These are phyloP conservation scores for Kwoniella heveanensis DNA, from an alignment of 768 basidiomycete genomes.

Conservation along the genomic window DNA sequence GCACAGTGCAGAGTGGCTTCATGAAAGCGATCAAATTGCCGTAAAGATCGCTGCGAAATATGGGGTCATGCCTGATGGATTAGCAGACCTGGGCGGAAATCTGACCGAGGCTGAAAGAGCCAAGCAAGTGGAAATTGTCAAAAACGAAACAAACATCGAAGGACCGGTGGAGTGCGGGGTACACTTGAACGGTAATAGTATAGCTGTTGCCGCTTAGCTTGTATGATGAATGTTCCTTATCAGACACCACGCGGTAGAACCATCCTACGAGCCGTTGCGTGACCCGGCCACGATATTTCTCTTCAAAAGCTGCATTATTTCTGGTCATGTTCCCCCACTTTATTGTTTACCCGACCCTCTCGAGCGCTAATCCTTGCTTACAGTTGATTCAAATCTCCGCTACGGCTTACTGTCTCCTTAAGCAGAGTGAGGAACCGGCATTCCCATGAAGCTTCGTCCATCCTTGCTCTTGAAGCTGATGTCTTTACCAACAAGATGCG, in stretches of 20 bases:
- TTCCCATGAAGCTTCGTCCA: constrained; percentile 51
- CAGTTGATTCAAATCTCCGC: too few species aligned
- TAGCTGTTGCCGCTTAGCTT: neutral
- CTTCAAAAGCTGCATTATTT: too few species aligned
- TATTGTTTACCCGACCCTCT: too few species aligned
- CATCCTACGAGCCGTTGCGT: too few species aligned
- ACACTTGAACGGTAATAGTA: neutral
- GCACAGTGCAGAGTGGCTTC: constrained; percentile 24
- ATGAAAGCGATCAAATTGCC: constrained; percentile 13
- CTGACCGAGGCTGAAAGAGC: neutral
- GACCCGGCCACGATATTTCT: too few species aligned
- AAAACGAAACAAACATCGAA: neutral
- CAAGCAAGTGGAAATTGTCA: neutral
- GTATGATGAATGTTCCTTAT: too few species aligned
- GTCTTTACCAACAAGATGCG: constrained; percentile 51
- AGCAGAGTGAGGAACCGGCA: constrained; percentile 30
- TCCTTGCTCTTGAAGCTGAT: constrained; percentile 35
- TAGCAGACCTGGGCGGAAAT: neutral
- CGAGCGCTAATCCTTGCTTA: too few species aligned
- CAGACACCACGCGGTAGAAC: too few species aligned
- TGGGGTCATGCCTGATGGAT: neutral
- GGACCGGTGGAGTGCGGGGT: neutral
- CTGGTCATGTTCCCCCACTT: too few species aligned
- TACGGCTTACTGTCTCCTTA: neutral
- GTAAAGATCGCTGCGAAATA: constrained; percentile 7